A percentile compares a stretch with the other conserved stretches of the same genome.
These are phyloP conservation scores for Nemania sp. DNA, from an alignment of 2,329 filamentous ascomycete species.

Conservation along the genomic window DNA sequence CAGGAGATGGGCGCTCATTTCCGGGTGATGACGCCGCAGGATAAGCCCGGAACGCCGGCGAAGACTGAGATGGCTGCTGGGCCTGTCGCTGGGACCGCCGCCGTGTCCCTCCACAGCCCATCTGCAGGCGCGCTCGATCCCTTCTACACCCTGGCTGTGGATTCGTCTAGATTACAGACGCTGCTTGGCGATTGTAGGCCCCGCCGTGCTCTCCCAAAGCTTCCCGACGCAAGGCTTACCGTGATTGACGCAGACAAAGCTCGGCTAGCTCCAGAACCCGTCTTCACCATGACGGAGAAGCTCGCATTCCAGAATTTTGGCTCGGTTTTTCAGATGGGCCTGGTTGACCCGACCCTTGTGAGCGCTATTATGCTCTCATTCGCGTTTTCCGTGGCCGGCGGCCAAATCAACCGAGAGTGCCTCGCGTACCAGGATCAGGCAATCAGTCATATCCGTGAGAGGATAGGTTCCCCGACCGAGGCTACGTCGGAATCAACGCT, in stretches of 20 bases:
- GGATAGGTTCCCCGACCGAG: conserved; percentile 37
- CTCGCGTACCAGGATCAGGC: conserved; percentile 44
- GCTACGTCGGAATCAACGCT: conserved; percentile 45
- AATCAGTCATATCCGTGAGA: conserved; percentile 41
- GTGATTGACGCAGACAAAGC: conserved; percentile 17
- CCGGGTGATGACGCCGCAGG: conserved; percentile 24
- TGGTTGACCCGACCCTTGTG: conserved; percentile 45
- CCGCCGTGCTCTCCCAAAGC: not conserved
- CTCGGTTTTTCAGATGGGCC: conserved; percentile 41
- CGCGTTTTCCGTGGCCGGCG: conserved; percentile 37
- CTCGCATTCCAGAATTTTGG: conserved; percentile 45
- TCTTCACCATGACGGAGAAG: conserved; percentile 46
- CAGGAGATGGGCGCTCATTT: conserved; percentile 37
- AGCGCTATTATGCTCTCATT: conserved; percentile 48
- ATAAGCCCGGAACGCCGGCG: not conserved
- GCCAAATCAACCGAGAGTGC: conserved; percentile 39
- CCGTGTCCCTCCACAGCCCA: conserved; percentile 6
- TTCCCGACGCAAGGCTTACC: conserved; percentile 24
- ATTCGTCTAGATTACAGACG: conserved; percentile 32
- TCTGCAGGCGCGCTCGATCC: conserved; percentile 23
- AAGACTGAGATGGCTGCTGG: not conserved
- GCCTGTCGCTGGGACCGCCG: not conserved
- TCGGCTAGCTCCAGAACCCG: conserved; percentile 39
- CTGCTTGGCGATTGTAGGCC: conserved; percentile 31
- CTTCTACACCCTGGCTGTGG: conserved; percentile 31